phyloP scores from a whole-genome alignment of 768 basidiomycete genomes.

The Leucocoprinus leucothites region DNA sequence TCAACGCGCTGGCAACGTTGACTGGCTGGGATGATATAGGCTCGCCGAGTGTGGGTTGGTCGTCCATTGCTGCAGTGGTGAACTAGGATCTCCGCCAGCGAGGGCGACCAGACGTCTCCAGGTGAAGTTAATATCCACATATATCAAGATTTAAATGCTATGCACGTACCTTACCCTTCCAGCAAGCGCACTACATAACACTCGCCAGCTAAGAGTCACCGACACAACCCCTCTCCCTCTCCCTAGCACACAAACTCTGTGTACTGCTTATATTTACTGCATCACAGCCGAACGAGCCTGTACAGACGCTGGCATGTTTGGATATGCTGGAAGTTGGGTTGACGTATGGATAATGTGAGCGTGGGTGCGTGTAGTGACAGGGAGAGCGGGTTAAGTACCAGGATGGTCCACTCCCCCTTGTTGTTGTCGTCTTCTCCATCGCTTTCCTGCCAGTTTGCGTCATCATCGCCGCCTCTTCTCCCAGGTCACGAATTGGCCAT shows the following conservation, averaged over 20 bases:
- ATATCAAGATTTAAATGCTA: conserved; percentile 10
- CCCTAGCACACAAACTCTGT: conserved; percentile 54
- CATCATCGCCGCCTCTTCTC: conserved; percentile 34
- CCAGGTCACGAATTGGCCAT: conserved; percentile 38
- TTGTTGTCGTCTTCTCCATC: conserved; percentile 38
- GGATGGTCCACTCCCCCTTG: conserved; percentile 23
- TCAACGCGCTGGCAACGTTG: no score
- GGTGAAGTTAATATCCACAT: not conserved
- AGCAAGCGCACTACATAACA: conserved; percentile 64
- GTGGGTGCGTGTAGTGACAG: not conserved
- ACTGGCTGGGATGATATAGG: no score
- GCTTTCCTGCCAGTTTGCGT: conserved; percentile 34
- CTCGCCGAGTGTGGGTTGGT: no score
- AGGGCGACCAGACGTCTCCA: no score
- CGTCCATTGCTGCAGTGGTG: no score
- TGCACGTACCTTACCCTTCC: conserved; percentile 34
- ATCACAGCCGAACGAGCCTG: conserved; percentile 26
- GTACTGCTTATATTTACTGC: conserved; percentile 72
- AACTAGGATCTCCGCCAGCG: no score
- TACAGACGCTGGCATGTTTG: not conserved
- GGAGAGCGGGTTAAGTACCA: conserved; percentile 12
- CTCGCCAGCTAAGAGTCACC: conserved; percentile 39
- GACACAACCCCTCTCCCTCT: conserved; percentile 12
- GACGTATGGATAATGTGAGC: no score
- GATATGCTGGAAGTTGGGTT: not conserved